Conservation (phyloP, 176 grass and related monocot genomes). For the Eremochloa ophiuroides region DNA sequence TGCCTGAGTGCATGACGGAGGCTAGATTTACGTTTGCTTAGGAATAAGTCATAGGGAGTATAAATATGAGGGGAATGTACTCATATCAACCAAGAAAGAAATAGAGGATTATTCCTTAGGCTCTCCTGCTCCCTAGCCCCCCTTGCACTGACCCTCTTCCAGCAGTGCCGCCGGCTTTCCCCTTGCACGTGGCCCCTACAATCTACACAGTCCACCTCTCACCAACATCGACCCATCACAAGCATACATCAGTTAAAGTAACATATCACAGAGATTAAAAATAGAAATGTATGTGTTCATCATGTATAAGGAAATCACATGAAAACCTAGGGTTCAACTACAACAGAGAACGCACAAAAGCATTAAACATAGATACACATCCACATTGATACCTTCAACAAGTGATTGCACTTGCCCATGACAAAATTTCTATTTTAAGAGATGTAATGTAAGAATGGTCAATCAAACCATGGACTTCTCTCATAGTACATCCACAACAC, state of each 20-base stretch:
- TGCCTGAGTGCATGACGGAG: too few species aligned
- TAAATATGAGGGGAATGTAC: not conserved
- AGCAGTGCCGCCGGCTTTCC: rapidly evolving
- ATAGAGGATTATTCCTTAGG: not conserved
- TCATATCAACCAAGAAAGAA: not conserved
- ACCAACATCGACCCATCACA: not conserved
- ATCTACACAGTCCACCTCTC: not conserved
- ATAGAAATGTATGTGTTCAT: not conserved
- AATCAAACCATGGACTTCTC: not conserved
- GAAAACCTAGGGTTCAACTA: not conserved
- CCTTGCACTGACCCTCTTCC: not conserved
- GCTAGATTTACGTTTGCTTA: too few species aligned
- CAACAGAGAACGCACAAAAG: not conserved
- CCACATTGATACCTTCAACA: not conserved
- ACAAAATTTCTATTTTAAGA: not conserved
- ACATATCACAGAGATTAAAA: not conserved
- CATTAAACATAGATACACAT: not conserved
- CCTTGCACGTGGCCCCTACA: not conserved
- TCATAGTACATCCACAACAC: not conserved
- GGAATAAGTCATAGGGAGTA: too few species aligned
- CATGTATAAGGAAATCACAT: not conserved
- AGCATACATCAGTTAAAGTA: not conserved
- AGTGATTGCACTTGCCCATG: not conserved
- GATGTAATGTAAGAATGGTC: not conserved
- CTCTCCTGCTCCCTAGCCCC: not conserved